Evolutionary conservation across 768 basidiomycete species (phyloP).

Genomic region (Hygrophorus pudorinus): DNA sequence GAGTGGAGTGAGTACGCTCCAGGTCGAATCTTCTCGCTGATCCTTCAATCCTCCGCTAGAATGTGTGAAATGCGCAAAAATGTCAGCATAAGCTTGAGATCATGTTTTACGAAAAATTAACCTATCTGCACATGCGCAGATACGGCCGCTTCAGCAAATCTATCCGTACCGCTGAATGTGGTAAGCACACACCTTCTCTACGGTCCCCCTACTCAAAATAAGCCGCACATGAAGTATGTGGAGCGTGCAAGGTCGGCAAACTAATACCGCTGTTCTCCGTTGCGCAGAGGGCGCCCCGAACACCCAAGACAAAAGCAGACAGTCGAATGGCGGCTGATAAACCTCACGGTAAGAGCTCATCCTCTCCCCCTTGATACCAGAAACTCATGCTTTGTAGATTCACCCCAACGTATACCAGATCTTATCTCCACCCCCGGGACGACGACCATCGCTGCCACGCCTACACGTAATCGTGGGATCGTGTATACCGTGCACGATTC

Average conservation of each 20-base stretch:
- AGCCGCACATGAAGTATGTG: slow-evolving; percentile 41
- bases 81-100: slow-evolving; percentile 24
- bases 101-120: background rate
- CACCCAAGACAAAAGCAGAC: slow-evolving; percentile 24
- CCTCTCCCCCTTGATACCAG: background rate
- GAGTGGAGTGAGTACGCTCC: slow-evolving; percentile 51
- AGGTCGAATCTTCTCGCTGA: background rate
- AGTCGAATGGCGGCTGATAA: slow-evolving; percentile 35
- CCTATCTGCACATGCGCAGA: slow-evolving; percentile 22
- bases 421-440: background rate
- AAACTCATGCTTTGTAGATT: slow-evolving; percentile 17
- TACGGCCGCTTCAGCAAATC: slow-evolving; percentile 72
- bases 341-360: slow-evolving; percentile 30
- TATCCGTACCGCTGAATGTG: slow-evolving; percentile 52
- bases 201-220: background rate
- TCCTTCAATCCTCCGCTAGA: slow-evolving; percentile 25
- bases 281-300: slow-evolving; percentile 25
- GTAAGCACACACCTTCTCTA: slow-evolving; percentile 24
- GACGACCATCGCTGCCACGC: background rate
- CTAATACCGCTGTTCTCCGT: slow-evolving; percentile 48
- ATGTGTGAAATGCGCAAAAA: slow-evolving; percentile 53
- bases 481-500: slow-evolving; percentile 11
- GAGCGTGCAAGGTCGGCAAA: slow-evolving; percentile 49
- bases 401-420: slow-evolving; percentile 15
- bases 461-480: background rate